These are phyloP conservation scores for Huntiella bhutanensis DNA, from an alignment of 2,329 filamentous ascomycete genomes.

Conservation along the genomic window DNA sequence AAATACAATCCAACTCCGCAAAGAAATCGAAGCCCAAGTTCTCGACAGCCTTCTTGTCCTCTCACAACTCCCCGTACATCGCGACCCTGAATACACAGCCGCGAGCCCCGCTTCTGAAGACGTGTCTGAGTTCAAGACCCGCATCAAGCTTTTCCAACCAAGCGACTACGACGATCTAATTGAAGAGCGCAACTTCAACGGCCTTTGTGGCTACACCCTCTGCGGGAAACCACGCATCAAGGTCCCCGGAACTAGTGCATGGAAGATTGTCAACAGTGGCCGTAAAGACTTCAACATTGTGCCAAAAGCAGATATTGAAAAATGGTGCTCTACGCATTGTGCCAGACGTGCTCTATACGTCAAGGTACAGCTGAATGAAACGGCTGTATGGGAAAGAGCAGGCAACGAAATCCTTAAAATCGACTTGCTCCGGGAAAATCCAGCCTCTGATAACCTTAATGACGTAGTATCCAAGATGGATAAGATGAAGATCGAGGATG, in stretches of 20 bases:
- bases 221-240: slow-evolving; percentile 47
- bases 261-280: slow-evolving; percentile 40
- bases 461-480: slow-evolving; percentile 21
- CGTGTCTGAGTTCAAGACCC: slow-evolving; percentile 41
- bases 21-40: slow-evolving; percentile 57
- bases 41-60: slow-evolving; percentile 53
- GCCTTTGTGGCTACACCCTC: slow-evolving; percentile 65
- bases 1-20: slow-evolving; percentile 61
- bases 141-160: slow-evolving; percentile 60
- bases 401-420: slow-evolving; percentile 37
- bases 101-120: slow-evolving; percentile 38
- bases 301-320: slow-evolving; percentile 51
- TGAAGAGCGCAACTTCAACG: slow-evolving; percentile 70
- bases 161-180: slow-evolving; percentile 79
- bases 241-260: slow-evolving; percentile 39
- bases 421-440: slow-evolving; percentile 41
- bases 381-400: slow-evolving; percentile 66
- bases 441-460: slow-evolving; percentile 25
- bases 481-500: slow-evolving; percentile 26
- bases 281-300: slow-evolving; percentile 47
- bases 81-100: slow-evolving; percentile 20
- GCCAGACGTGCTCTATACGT: slow-evolving; percentile 65
- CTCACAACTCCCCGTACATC: slow-evolving; percentile 34
- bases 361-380: slow-evolving; percentile 71
- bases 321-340: slow-evolving; percentile 73